A percentile compares a stretch with the other conserved stretches of the same genome.
Evolutionary conservation across 805 yeast genomes (phyloP).

Genomic region (Cyberlindnera euphorbiae): DNA sequence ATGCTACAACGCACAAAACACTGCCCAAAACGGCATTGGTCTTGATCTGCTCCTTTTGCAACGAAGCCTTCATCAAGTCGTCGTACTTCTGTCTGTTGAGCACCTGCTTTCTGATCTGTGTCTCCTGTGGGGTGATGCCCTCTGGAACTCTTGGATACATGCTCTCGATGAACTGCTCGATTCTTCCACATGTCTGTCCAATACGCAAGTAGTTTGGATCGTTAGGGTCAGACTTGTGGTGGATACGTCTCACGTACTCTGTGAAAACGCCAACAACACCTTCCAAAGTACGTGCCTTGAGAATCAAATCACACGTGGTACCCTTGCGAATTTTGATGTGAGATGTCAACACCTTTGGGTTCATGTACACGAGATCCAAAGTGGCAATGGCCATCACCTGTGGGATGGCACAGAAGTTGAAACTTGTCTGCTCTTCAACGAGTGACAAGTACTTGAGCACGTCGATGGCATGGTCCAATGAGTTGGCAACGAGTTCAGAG

Average conservation of each 20-base stretch:
- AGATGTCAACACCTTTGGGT: constrained; percentile 61
- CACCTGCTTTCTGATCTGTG: constrained; percentile 35
- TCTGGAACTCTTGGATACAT: constrained; percentile 66
- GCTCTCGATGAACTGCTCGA: constrained; percentile 81
- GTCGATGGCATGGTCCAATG: constrained; percentile 73
- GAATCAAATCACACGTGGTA: constrained; percentile 70
- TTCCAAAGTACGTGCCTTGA: constrained; percentile 66
- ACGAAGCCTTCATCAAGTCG: constrained; percentile 23
- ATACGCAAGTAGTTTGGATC: constrained; percentile 86
- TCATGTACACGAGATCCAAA: constrained; percentile 77
- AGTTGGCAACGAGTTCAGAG: constrained; percentile 74
- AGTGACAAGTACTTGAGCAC: constrained; percentile 70
- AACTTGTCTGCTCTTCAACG: constrained; percentile 75
- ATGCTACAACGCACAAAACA: constrained; percentile 1
- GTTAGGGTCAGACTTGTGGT: constrained; percentile 67
- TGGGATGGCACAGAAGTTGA: constrained; percentile 94
- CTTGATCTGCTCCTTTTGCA: constrained; percentile 23
- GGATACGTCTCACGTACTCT: constrained; percentile 67
- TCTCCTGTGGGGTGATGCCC: constrained; percentile 41
- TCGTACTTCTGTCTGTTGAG: constrained; percentile 41
- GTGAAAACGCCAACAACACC: constrained; percentile 77
- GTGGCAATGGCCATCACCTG: constrained; percentile 99
- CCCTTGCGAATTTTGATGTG: constrained; percentile 91
- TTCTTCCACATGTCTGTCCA: constrained; percentile 81
- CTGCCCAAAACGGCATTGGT: constrained; percentile 20